Evolutionary conservation across 2,329 filamentous ascomycete species (phyloP).

Genomic region (Westerdykella ornata): DNA sequence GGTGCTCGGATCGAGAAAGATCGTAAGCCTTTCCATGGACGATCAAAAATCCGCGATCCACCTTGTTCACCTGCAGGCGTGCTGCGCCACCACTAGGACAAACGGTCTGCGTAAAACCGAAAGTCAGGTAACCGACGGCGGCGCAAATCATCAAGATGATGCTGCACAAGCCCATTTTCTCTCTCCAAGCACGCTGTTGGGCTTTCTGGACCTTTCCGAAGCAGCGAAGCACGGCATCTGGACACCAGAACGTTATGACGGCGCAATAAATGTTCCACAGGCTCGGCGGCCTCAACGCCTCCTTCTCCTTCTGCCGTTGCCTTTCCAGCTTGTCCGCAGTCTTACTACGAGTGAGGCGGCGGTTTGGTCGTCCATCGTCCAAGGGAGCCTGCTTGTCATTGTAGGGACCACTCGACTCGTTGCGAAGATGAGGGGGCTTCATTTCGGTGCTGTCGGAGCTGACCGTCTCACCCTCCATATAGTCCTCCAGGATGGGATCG

Average conservation of each 20-base stretch:
- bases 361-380: conserved; percentile 38
- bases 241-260: conserved; percentile 89
- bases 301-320: conserved; percentile 52
- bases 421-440: conserved; percentile 39
- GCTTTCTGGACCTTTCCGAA: conserved; percentile 80
- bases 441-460: conserved; percentile 59
- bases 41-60: conserved; percentile 82
- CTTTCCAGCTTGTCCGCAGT: conserved; percentile 55
- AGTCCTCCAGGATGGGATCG: conserved; percentile 76
- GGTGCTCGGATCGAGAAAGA: conserved; percentile 68
- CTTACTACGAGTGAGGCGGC: conserved; percentile 61
- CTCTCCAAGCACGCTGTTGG: conserved; percentile 88
- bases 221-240: conserved; percentile 74
- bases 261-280: conserved; percentile 95
- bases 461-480: conserved; percentile 47
- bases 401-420: conserved; percentile 35
- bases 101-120: conserved; percentile 87
- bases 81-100: conserved; percentile 62
- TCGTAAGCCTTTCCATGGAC: conserved; percentile 91
- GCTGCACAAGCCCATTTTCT: conserved; percentile 95
- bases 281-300: conserved; percentile 69
- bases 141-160: conserved; percentile 83
- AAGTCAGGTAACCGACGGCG: conserved; percentile 90
- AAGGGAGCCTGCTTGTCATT: conserved; percentile 34
- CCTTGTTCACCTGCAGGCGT: conserved; percentile 75